Conservation (phyloP, 441 rosid genomes). For the Brassica balearica region DNA sequence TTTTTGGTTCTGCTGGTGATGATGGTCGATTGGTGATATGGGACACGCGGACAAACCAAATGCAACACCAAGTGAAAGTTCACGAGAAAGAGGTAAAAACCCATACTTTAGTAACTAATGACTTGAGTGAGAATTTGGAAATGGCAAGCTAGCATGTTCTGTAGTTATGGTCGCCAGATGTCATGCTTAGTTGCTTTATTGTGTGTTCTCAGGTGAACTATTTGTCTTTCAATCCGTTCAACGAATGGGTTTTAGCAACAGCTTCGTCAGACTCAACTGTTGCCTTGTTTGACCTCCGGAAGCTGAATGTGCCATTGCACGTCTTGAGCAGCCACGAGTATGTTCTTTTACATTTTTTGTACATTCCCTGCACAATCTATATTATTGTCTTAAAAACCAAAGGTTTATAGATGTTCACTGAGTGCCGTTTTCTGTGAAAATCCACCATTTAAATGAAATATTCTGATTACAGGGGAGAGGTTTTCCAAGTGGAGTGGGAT, state of each 20-base stretch:
- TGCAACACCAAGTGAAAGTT: conserved; percentile 61
- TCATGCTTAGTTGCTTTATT: neutral
- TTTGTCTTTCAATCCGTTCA: conserved; percentile 76
- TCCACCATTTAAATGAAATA: neutral
- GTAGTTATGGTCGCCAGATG: neutral
- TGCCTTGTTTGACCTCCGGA: conserved; percentile 77
- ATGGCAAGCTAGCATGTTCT: neutral
- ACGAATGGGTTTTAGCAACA: conserved; percentile 88
- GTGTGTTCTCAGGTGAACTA: conserved; percentile 61
- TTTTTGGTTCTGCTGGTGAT: conserved; percentile 86
- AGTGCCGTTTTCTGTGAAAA: neutral
- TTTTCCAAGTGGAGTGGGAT: conserved; percentile 96
- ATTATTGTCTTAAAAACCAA: neutral
- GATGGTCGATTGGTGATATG: conserved; percentile 78
- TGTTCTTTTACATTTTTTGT: conserved; percentile 29
- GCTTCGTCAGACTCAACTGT: conserved; percentile 83
- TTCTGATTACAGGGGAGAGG: conserved; percentile 67
- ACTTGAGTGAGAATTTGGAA: neutral
- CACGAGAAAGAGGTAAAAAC: conserved; percentile 73
- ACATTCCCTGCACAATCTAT: neutral
- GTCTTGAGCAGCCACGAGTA: conserved; percentile 72
- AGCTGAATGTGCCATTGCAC: conserved; percentile 65
- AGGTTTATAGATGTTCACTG: neutral
- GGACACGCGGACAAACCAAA: conserved; percentile 77
- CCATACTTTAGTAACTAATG: neutral